Evolutionary conservation across 1,139 yeast genomes (phyloP).

Genomic region (Candida dubliniensis): DNA sequence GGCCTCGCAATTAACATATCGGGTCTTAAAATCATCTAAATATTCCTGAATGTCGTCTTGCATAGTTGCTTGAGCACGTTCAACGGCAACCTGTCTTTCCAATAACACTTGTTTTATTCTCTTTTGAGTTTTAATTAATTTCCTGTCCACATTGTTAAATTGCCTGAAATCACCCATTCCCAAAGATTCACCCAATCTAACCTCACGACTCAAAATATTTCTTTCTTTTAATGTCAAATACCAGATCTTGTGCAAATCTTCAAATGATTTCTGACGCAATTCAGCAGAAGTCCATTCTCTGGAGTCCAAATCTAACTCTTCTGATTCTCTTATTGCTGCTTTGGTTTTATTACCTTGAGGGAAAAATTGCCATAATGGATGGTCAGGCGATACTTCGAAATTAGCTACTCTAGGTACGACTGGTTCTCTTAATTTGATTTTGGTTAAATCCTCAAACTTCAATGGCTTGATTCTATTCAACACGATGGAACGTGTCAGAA

Average conservation of each 20-base stretch:
- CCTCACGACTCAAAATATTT: slow-evolving; percentile 77
- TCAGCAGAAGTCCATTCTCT: slow-evolving; percentile 89
- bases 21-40: slow-evolving; percentile 55
- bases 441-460: slow-evolving; percentile 16
- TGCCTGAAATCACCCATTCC: slow-evolving; percentile 27
- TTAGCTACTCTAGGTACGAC: slow-evolving; percentile 79
- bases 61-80: slow-evolving; percentile 55
- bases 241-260: slow-evolving; percentile 91
- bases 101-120: slow-evolving; percentile 82
- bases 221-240: slow-evolving; percentile 81
- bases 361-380: slow-evolving; percentile 96
- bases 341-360: slow-evolving; percentile 48
- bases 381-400: slow-evolving; percentile 75
- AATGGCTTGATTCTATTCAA: slow-evolving; percentile 9
- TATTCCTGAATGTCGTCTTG: slow-evolving; percentile 45
- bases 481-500: slow-evolving; percentile 18
- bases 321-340: slow-evolving; percentile 55
- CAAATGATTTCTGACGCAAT: slow-evolving; percentile 85
- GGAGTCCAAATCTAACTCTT: slow-evolving; percentile 57
- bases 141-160: slow-evolving; percentile 34
- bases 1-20: slow-evolving; percentile 58
- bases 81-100: slow-evolving; percentile 78
- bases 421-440: slow-evolving; percentile 68
- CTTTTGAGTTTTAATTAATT: slow-evolving; percentile 41
- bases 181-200: slow-evolving; percentile 41